Conservation (phyloP, 192 early-diverging fungal genomes). For the Gamsiella multidivaricata region DNA sequence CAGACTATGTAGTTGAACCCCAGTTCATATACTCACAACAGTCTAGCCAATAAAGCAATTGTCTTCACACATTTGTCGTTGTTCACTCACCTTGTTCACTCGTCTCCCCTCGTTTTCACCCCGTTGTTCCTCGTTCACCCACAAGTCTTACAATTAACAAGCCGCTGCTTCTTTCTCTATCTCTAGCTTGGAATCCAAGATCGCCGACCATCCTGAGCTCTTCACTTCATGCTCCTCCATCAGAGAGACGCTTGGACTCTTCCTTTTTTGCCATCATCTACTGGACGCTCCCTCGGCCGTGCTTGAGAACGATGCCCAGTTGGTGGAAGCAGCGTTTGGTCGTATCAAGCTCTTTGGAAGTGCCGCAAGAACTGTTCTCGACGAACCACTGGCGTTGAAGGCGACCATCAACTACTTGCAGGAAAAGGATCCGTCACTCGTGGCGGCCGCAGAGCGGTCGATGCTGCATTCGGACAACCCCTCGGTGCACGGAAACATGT, state of each 20-base stretch:
- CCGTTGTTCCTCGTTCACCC: too few species aligned
- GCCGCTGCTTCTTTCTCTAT: neutral
- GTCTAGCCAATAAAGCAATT: too few species aligned
- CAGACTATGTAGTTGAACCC: too few species aligned
- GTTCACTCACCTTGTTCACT: too few species aligned
- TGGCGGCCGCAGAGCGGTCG: conserved; percentile 20
- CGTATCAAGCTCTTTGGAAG: conserved; percentile 28
- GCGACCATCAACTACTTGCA: conserved; percentile 9
- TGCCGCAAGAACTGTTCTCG: conserved; percentile 20
- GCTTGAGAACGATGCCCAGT: conserved; percentile 17
- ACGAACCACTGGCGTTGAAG: conserved; percentile 28
- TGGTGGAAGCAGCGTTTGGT: conserved; percentile 33
- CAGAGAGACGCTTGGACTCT: conserved; percentile 8
- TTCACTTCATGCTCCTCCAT: conserved; percentile 7
- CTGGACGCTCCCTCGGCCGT: conserved; percentile 10
- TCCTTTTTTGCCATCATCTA: conserved; percentile 20
- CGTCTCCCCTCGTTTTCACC: too few species aligned
- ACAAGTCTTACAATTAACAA: too few species aligned
- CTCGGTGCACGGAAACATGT: conserved; percentile 33
- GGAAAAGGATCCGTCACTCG: conserved; percentile 24
- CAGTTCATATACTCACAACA: too few species aligned
- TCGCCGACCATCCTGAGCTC: neutral
- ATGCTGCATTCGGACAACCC: conserved; percentile 13
- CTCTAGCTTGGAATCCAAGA: conserved; percentile 22
- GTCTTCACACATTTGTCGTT: too few species aligned